Percentiles rank a stretch among this genome's conserved stretches.
Evolutionary conservation across 148 eudicot genomes (phyloP).

Genomic region (Cornus controversa): DNA sequence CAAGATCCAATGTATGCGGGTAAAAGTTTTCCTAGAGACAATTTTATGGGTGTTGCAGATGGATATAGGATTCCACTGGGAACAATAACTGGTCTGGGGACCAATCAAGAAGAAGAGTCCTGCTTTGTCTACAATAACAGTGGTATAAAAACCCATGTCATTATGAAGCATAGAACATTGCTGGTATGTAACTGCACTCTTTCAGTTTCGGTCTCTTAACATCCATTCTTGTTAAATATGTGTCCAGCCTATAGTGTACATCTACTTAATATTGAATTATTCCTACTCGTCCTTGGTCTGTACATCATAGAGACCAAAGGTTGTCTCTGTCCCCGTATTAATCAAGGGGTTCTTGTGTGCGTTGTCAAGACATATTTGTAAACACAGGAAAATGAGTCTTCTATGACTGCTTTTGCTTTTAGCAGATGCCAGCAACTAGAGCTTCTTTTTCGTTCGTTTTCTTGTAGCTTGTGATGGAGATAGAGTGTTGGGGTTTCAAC

Average conservation of each 20-base stretch:
- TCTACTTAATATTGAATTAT: not conserved
- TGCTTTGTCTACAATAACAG: constrained; percentile 56
- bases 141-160: constrained; percentile 71
- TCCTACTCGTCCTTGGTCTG: not conserved
- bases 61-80: constrained; percentile 53
- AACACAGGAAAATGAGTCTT: not conserved
- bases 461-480: not conserved
- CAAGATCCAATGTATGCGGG: constrained; percentile 26
- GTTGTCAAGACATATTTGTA: not conserved
- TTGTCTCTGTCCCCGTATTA: not conserved
- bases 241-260: not conserved
- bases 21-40: constrained; percentile 17
- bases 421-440: not conserved
- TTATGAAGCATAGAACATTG: constrained; percentile 93
- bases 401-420: not conserved
- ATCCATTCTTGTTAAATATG: not conserved
- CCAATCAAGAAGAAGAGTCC: constrained; percentile 74
- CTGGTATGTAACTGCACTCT: constrained; percentile 50
- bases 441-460: constrained; percentile 2
- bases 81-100: constrained; percentile 74
- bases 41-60: constrained; percentile 22
- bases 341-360: not conserved
- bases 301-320: not conserved
- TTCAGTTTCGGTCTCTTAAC: constrained; percentile 8
- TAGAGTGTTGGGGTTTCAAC: not conserved